Percentiles rank a stretch among this genome's conserved stretches.
phyloP scores from a whole-genome alignment of 176 grass and related monocot genomes.

The Lolium multiflorum region DNA sequence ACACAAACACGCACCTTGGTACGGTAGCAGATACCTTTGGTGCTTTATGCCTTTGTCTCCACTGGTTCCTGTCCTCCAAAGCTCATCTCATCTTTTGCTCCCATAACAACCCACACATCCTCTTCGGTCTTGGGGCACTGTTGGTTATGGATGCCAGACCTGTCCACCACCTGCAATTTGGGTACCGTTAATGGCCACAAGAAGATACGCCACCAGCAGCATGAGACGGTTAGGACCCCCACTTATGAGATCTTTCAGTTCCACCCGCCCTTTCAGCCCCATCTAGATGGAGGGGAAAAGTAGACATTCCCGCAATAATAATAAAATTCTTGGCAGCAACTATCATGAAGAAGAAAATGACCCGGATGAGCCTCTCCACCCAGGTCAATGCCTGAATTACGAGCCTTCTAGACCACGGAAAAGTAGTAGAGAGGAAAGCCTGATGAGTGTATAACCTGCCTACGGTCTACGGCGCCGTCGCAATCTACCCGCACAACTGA shows the following conservation, averaged over 20 bases:
- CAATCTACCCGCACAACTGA: neutral
- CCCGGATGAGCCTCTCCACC: neutral
- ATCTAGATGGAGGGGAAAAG: neutral
- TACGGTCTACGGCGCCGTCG: neutral
- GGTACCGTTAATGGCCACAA: slow-evolving; percentile 40
- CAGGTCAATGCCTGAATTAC: slow-evolving; percentile 32
- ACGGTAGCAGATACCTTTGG: slow-evolving; percentile 15
- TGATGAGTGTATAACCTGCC: neutral
- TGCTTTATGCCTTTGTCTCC: slow-evolving; percentile 43
- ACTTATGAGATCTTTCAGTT: slow-evolving; percentile 34
- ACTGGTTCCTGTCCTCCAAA: slow-evolving; percentile 25
- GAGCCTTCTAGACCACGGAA: slow-evolving; percentile 4
- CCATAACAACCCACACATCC: neutral
- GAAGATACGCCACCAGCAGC: neutral
- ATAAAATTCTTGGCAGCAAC: neutral
- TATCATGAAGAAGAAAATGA: slow-evolving; percentile 3
- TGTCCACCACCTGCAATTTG: slow-evolving; percentile 49
- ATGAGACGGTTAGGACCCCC: neutral
- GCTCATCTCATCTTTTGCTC: slow-evolving; percentile 3
- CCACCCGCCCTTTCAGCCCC: neutral
- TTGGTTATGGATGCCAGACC: slow-evolving; percentile 34
- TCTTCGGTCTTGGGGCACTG: neutral
- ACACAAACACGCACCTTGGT: neutral
- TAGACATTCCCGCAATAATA: neutral
- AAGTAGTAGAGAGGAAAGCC: neutral